Evolutionary conservation across 208 protist genomes (phyloP).

Genomic region (Trichomonas vaginalis): DNA sequence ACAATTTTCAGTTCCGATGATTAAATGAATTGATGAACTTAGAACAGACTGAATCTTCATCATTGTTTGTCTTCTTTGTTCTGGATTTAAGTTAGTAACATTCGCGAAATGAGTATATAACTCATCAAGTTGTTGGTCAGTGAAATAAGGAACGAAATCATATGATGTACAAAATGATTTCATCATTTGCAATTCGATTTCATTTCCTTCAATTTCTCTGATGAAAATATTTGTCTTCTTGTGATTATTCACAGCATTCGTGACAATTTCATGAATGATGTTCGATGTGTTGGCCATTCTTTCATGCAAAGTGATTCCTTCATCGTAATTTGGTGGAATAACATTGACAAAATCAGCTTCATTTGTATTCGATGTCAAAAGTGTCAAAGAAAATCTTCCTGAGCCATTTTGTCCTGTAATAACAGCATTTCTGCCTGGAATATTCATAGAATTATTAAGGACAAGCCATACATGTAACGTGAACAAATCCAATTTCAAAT

Average conservation of each 20-base stretch:
- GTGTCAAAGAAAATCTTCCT: not conserved
- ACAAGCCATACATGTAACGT: not conserved
- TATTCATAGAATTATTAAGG: not conserved
- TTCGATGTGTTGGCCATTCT: not conserved
- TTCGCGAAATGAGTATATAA: not conserved
- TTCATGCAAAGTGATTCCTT: not conserved
- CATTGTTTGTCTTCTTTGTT: not conserved
- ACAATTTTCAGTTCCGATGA: not conserved
- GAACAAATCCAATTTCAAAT: not conserved
- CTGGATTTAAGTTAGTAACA: not conserved
- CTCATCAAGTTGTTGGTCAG: not conserved
- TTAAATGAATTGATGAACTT: not conserved
- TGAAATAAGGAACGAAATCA: constrained; percentile 4
- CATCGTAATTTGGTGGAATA: not conserved
- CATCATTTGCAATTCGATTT: not conserved
- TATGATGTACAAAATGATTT: not conserved
- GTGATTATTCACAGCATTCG: not conserved
- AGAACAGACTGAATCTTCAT: not conserved
- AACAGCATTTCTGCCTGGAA: not conserved
- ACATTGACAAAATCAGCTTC: constrained; percentile 1
- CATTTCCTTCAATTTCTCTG: not conserved
- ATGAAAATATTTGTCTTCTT: not conserved
- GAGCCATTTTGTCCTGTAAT: not conserved
- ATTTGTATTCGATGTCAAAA: not conserved
- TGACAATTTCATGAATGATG: not conserved